phyloP scores from a whole-genome alignment of 2,329 filamentous ascomycete genomes.

The Grosmannia serpens region DNA sequence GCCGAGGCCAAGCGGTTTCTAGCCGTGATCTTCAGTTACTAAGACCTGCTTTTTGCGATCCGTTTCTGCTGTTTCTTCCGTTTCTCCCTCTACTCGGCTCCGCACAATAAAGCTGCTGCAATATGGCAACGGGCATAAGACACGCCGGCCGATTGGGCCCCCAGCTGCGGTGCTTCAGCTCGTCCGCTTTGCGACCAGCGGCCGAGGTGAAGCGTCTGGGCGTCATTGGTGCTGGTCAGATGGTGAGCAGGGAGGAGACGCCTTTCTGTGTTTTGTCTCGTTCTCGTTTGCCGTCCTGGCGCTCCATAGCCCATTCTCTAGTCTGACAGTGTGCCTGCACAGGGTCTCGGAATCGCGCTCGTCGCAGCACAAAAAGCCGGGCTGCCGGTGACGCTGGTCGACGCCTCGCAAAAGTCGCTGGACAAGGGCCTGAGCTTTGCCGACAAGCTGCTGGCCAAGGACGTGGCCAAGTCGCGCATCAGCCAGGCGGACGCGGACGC shows the following conservation, averaged over 20 bases:
- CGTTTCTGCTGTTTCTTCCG: not conserved
- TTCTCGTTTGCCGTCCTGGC: not conserved
- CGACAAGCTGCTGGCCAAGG: slow-evolving; percentile 87
- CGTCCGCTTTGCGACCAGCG: slow-evolving; percentile 39
- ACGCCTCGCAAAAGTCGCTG: slow-evolving; percentile 71
- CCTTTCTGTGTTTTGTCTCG: slow-evolving; percentile 11
- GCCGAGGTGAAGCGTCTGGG: slow-evolving; percentile 77
- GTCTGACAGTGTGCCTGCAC: no score
- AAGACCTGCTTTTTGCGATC: not conserved
- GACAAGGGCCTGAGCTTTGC: slow-evolving; percentile 87
- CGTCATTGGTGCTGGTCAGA: slow-evolving; percentile 90
- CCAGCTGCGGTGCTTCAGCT: slow-evolving; percentile 55
- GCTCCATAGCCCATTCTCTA: no score
- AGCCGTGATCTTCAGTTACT: not conserved
- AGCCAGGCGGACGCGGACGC: slow-evolving; percentile 70
- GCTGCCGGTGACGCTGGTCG: slow-evolving; percentile 76
- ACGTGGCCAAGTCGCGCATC: slow-evolving; percentile 78
- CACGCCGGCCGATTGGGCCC: slow-evolving; percentile 21
- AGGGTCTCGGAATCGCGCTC: slow-evolving; percentile 93
- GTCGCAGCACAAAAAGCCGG: slow-evolving; percentile 78
- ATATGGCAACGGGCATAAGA: not conserved
- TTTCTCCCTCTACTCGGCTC: not conserved
- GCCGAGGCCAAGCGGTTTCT: not conserved
- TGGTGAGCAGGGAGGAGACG: slow-evolving; percentile 48
- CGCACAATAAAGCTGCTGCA: slow-evolving; percentile 2